Evolutionary conservation across 768 basidiomycete species (phyloP).

Genomic region (Leucocoprinus birnbaumii): DNA sequence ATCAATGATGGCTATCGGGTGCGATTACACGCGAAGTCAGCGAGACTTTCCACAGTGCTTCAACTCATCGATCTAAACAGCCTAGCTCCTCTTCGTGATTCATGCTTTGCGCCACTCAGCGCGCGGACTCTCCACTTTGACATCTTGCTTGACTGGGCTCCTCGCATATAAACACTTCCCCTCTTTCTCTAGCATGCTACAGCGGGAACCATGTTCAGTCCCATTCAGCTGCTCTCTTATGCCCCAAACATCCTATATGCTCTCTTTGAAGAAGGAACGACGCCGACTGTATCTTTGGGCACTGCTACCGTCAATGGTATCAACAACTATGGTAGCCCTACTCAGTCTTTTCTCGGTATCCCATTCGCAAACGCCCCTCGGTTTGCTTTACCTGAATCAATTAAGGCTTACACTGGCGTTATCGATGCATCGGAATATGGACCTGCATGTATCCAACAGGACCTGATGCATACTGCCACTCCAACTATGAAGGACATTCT

Average conservation of each 20-base stretch:
- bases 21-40: too few relatives aligned
- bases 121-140: too few relatives aligned
- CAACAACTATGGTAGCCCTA: background rate
- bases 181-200: too few relatives aligned
- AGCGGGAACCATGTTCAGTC: background rate
- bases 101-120: too few relatives aligned
- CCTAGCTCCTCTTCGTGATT: too few relatives aligned
- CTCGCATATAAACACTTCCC: too few relatives aligned
- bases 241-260: background rate
- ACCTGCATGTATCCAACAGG: constrained; percentile 45
- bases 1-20: too few relatives aligned
- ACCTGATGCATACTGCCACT: constrained; percentile 28
- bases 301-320: background rate
- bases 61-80: too few relatives aligned
- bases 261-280: background rate
- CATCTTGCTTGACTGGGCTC: too few relatives aligned
- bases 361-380: constrained; percentile 34
- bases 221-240: background rate
- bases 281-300: background rate
- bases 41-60: too few relatives aligned
- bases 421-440: constrained; percentile 37
- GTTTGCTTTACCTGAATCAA: constrained; percentile 36
- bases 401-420: constrained; percentile 31
- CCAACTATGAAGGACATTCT: constrained; percentile 28
- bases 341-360: constrained; percentile 35